These are phyloP conservation scores for Didymella arachidicola DNA, from an alignment of 2,329 filamentous ascomycete genomes.

Conservation along the genomic window DNA sequence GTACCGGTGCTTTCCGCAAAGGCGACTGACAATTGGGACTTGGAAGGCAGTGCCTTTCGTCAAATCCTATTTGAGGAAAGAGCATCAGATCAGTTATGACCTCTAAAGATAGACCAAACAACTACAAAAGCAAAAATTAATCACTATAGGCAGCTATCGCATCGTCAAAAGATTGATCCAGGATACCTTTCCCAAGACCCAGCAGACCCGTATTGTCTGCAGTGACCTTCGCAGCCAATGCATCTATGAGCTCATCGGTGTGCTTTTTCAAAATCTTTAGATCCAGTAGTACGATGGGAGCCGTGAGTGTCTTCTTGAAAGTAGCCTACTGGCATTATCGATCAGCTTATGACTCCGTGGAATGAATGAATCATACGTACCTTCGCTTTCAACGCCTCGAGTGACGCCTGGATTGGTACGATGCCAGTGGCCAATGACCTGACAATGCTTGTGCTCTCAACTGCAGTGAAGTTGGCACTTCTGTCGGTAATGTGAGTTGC, in stretches of 20 bases:
- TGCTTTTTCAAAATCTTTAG: conserved; percentile 34
- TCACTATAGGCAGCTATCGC: conserved; percentile 30
- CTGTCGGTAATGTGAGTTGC: conserved; percentile 22
- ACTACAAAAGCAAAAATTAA: not conserved
- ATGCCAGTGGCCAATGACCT: conserved; percentile 24
- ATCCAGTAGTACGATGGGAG: conserved; percentile 32
- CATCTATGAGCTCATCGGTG: conserved; percentile 29
- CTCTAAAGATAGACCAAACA: too few relatives aligned
- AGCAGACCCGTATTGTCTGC: conserved; percentile 22
- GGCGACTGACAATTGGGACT: too few relatives aligned
- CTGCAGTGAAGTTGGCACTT: conserved; percentile 27
- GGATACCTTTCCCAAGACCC: conserved; percentile 19
- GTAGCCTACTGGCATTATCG: conserved; percentile 22
- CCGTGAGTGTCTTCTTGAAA: conserved; percentile 34
- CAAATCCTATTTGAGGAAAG: not conserved
- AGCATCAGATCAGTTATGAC: not conserved
- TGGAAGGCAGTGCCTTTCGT: too few relatives aligned
- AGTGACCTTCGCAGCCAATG: conserved; percentile 29
- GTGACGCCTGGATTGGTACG: conserved; percentile 24
- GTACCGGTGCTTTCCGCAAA: not conserved
- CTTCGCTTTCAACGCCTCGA: conserved; percentile 27
- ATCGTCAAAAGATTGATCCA: conserved; percentile 30
- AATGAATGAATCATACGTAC: conserved; percentile 9
- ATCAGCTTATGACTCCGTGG: conserved; percentile 1
- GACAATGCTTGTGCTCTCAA: conserved; percentile 29